A percentile compares a stretch with the other conserved stretches of the same genome.
Evolutionary conservation across 1,284 basidiomycete species (phyloP).

Genomic region (Ustanciosporium gigantosporum): DNA sequence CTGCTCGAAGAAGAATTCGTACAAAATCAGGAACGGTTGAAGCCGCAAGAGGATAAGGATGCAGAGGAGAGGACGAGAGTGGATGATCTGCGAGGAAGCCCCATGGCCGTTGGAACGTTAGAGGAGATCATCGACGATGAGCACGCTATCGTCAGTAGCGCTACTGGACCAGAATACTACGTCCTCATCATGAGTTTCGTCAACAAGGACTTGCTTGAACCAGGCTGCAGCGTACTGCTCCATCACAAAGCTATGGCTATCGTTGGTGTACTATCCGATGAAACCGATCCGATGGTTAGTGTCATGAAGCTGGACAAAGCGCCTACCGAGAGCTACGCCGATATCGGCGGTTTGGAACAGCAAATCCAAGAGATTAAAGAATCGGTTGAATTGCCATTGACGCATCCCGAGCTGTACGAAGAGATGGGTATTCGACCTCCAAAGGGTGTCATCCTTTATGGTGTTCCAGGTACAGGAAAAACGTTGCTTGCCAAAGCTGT

Average conservation of each 20-base stretch:
- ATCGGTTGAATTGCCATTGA: slow-evolving; percentile 95
- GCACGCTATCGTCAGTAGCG: slow-evolving; percentile 95
- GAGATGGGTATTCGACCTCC: slow-evolving; percentile 99
- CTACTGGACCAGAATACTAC: slow-evolving; percentile 95
- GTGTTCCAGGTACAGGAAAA: slow-evolving; percentile 97
- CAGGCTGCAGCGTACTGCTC: slow-evolving; percentile 89
- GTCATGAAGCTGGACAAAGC: slow-evolving; percentile 97
- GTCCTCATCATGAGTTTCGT: slow-evolving; percentile 98
- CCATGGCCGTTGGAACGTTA: slow-evolving; percentile 94
- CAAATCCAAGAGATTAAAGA: slow-evolving; percentile 99
- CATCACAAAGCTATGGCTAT: slow-evolving; percentile 96
- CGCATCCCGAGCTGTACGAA: slow-evolving; percentile 97
- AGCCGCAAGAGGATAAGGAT: slow-evolving; percentile 83
- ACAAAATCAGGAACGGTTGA: slow-evolving; percentile 78
- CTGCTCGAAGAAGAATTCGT: slow-evolving; percentile 97
- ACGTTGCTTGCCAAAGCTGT: slow-evolving; percentile 97
- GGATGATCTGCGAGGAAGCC: slow-evolving; percentile 90
- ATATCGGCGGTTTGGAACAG: slow-evolving; percentile 92
- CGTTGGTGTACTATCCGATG: slow-evolving; percentile 93
- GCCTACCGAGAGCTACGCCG: slow-evolving; percentile 96
- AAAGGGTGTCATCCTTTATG: slow-evolving; percentile 98
- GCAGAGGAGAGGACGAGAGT: slow-evolving; percentile 92
- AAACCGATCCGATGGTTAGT: slow-evolving; percentile 95
- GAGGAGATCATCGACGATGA: slow-evolving; percentile 99
- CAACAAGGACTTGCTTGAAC: slow-evolving; percentile 97